These are phyloP conservation scores for Tuber microsphaerosporum DNA, from an alignment of 495 filamentous ascomycete genomes.

Conservation along the genomic window DNA sequence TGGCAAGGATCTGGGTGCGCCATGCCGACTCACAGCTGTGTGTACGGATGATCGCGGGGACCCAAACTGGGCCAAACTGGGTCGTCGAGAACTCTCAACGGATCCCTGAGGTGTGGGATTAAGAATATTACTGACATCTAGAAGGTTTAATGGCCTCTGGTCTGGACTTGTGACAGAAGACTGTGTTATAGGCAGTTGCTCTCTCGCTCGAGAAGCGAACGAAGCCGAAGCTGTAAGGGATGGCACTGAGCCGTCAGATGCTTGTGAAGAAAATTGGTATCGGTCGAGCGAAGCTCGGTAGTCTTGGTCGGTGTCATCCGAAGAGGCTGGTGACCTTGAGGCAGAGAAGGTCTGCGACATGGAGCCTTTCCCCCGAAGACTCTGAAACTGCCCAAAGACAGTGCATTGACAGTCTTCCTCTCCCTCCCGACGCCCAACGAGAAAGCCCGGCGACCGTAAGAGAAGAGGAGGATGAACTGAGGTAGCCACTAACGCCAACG, in stretches of 20 bases:
- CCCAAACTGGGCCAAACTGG: slow-evolving; percentile 36
- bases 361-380: slow-evolving; percentile 40
- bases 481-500: slow-evolving; percentile 41
- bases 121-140: slow-evolving; percentile 40
- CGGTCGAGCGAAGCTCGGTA: slow-evolving; percentile 21
- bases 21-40: slow-evolving; percentile 30
- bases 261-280: slow-evolving; percentile 33
- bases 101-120: slow-evolving; percentile 40
- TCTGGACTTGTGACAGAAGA: slow-evolving; percentile 35
- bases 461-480: slow-evolving; percentile 42
- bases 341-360: slow-evolving; percentile 40
- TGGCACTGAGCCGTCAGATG: slow-evolving; percentile 34
- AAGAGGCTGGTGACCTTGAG: slow-evolving; percentile 39
- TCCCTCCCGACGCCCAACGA: slow-evolving; percentile 42
- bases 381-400: slow-evolving; percentile 38
- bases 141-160: slow-evolving; percentile 29
- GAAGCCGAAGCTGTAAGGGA: slow-evolving; percentile 26
- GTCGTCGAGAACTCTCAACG: slow-evolving; percentile 31
- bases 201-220: slow-evolving; percentile 31
- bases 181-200: slow-evolving; percentile 26
- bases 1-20: slow-evolving; percentile 33
- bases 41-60: slow-evolving; percentile 26
- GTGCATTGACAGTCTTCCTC: slow-evolving; percentile 41
- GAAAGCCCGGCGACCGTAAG: slow-evolving; percentile 39
- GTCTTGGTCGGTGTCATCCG: slow-evolving; percentile 37